These are phyloP conservation scores for Russula sp. DNA, from an alignment of 768 basidiomycete species.

Conservation along the genomic window DNA sequence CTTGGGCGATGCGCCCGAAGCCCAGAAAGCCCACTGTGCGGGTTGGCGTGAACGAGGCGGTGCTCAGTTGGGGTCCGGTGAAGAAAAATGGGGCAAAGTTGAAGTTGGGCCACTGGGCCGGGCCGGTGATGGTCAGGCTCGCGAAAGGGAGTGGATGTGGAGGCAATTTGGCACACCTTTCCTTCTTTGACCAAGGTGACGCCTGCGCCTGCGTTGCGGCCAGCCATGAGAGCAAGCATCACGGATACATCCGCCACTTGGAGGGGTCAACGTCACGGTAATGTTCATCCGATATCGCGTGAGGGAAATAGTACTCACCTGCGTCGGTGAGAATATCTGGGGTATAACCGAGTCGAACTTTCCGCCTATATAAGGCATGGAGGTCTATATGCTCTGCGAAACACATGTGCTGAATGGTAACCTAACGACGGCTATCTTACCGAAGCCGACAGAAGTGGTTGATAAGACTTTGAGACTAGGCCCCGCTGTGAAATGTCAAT, in stretches of 20 bases:
- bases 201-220: slow-evolving; percentile 67
- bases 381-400: slow-evolving; percentile 77
- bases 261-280: background rate
- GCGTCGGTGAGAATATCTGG: slow-evolving; percentile 93
- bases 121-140: background rate
- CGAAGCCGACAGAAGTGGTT: slow-evolving; percentile 89
- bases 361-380: slow-evolving; percentile 48
- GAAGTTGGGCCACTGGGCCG: slow-evolving; percentile 65
- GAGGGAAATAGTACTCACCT: slow-evolving; percentile 38
- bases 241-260: slow-evolving; percentile 87
- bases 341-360: slow-evolving; percentile 80
- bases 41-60: slow-evolving; percentile 40
- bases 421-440: slow-evolving; percentile 34
- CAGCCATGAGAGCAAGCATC: slow-evolving; percentile 92
- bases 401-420: background rate
- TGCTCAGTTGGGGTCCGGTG: slow-evolving; percentile 77
- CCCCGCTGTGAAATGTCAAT: slow-evolving; percentile 49
- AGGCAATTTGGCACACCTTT: slow-evolving; percentile 40
- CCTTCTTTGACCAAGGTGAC: slow-evolving; percentile 62
- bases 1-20: slow-evolving; percentile 91
- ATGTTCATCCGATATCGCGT: background rate
- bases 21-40: slow-evolving; percentile 88
- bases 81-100: slow-evolving; percentile 80
- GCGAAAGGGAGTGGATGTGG: background rate
- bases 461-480: slow-evolving; percentile 74